Percentiles rank a stretch among this genome's conserved stretches.
Evolutionary conservation across 495 filamentous ascomycete species (phyloP).

Genomic region (Hypoxylon crocopeplum): DNA sequence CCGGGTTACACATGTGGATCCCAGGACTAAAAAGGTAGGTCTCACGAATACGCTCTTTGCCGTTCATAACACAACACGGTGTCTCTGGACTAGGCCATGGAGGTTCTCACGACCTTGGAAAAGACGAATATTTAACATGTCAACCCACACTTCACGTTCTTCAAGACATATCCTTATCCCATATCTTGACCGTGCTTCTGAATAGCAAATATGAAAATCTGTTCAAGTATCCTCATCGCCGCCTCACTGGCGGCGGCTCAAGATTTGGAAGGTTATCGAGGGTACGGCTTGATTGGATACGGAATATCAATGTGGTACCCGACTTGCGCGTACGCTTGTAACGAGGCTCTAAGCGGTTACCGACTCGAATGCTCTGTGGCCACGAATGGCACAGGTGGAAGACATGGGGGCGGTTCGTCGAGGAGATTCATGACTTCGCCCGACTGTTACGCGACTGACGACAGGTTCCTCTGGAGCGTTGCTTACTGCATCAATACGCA

Average conservation of each 20-base stretch:
- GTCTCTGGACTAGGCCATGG: too few relatives aligned
- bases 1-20: not conserved
- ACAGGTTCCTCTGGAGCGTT: constrained; percentile 44
- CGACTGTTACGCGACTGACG: constrained; percentile 45
- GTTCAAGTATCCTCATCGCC: not conserved
- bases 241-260: constrained; percentile 2
- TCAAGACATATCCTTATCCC: too few relatives aligned
- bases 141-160: too few relatives aligned
- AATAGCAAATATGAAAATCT: constrained; percentile 1
- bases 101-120: too few relatives aligned
- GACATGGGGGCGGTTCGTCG: constrained; percentile 17
- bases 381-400: constrained; percentile 5
- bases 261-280: constrained; percentile 1
- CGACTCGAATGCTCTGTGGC: constrained; percentile 40
- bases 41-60: not conserved
- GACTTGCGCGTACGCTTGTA: constrained; percentile 44
- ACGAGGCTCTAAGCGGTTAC: constrained; percentile 28
- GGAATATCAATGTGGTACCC: constrained; percentile 46
- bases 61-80: not conserved
- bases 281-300: constrained; percentile 44
- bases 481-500: constrained; percentile 47
- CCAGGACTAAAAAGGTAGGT: not conserved
- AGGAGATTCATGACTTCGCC: constrained; percentile 34
- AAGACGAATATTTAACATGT: too few relatives aligned
- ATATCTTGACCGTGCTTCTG: not conserved